Evolutionary conservation across 495 filamentous ascomycete species (phyloP).

Genomic region (Neurospora tetrasperma): DNA sequence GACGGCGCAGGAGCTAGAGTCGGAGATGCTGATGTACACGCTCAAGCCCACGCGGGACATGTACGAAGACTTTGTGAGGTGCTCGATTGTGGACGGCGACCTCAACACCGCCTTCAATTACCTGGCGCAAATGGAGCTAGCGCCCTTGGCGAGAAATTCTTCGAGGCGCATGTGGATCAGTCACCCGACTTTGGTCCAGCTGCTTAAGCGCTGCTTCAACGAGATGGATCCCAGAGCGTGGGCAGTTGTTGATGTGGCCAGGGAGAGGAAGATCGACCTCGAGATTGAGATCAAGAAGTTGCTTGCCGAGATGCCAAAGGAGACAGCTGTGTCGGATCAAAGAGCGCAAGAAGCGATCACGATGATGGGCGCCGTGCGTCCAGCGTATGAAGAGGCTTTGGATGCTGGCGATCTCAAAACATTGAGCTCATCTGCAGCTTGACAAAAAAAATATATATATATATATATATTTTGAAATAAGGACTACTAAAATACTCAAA

Average conservation of each 20-base stretch:
- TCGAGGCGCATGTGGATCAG: conserved; percentile 27
- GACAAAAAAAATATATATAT: too few relatives aligned
- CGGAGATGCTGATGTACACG: conserved; percentile 60
- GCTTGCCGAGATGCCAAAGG: conserved; percentile 1
- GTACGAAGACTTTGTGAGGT: conserved; percentile 59
- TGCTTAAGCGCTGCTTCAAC: conserved; percentile 34
- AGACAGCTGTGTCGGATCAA: background rate
- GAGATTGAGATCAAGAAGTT: conserved; percentile 10
- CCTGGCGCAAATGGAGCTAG: conserved; percentile 42
- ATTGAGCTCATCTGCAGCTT: background rate
- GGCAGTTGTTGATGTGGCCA: conserved; percentile 28
- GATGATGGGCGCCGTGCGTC: background rate
- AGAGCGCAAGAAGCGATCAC: background rate
- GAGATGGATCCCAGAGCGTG: conserved; percentile 36
- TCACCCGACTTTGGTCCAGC: conserved; percentile 20
- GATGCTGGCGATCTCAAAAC: background rate
- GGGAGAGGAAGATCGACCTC: conserved; percentile 18
- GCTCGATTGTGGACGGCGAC: conserved; percentile 45
- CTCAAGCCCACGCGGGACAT: conserved; percentile 50
- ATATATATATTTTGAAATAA: too few relatives aligned
- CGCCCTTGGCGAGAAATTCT: background rate
- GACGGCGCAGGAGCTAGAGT: conserved; percentile 55
- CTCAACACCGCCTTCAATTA: conserved; percentile 50
- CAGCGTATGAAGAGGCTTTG: background rate
- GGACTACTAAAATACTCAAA: background rate